A percentile compares a stretch with the other conserved stretches of the same genome.
phyloP scores from a whole-genome alignment of 495 filamentous ascomycete species.

The Aspergillus cristatus region DNA sequence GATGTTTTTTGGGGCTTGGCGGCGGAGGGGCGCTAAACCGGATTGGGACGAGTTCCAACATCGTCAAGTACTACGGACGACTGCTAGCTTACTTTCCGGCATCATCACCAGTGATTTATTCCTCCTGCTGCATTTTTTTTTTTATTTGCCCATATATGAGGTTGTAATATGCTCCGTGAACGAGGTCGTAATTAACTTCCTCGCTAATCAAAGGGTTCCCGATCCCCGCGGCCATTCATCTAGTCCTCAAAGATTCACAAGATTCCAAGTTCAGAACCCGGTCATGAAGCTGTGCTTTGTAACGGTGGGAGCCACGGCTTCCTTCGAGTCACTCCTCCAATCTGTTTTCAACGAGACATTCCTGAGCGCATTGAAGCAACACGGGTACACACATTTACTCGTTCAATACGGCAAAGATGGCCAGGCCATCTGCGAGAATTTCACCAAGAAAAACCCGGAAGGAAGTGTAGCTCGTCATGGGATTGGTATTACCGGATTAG shows the following conservation, averaged over 20 bases:
- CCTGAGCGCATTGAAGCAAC: conserved; percentile 41
- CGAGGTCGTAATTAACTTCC: background rate
- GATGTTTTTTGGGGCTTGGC: conserved; percentile 15
- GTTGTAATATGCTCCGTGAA: conserved; percentile 2
- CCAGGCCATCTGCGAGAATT: conserved; percentile 33
- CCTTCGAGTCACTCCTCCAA: conserved; percentile 61
- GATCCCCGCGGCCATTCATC: conserved; percentile 1
- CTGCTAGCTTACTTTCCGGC: background rate
- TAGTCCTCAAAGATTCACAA: no score
- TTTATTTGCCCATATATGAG: background rate
- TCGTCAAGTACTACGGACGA: no score
- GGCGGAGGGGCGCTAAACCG: conserved; percentile 12
- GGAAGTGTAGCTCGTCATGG: conserved; percentile 18
- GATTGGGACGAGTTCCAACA: conserved; percentile 6
- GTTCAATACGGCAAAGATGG: conserved; percentile 69
- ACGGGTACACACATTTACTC: conserved; percentile 54
- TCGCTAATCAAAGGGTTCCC: background rate
- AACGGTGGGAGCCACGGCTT: conserved; percentile 84
- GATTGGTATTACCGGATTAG: conserved; percentile 52
- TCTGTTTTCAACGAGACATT: conserved; percentile 55
- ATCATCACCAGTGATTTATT: background rate
- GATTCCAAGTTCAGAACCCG: conserved; percentile 1
- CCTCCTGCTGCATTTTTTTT: background rate
- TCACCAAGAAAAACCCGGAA: conserved; percentile 10
- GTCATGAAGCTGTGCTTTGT: conserved; percentile 56